Conservation (phyloP, 2,329 filamentous ascomycete species). For the Epichloe hybrida region DNA sequence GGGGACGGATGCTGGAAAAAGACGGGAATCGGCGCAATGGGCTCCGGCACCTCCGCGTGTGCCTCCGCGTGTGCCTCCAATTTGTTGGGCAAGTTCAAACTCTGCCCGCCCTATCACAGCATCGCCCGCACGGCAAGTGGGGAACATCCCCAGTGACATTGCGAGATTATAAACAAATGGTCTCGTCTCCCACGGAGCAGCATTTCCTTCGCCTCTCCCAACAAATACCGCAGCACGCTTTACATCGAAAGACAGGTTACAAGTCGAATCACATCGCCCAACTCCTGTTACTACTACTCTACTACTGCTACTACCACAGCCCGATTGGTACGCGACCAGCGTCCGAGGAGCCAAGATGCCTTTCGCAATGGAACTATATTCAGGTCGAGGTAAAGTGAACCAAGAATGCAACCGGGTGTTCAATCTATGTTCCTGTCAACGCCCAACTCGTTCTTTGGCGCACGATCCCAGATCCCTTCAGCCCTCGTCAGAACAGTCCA, state of each 20-base stretch:
- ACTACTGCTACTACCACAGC: neutral
- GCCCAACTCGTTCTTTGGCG: neutral
- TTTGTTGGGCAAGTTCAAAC: neutral
- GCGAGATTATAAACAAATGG: neutral
- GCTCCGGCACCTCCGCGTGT: too few relatives aligned
- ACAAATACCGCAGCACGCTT: neutral
- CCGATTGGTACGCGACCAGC: constrained; percentile 8
- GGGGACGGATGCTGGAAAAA: too few relatives aligned
- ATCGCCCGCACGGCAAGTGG: neutral
- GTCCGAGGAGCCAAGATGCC: constrained; percentile 13
- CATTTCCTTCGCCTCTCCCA: neutral
- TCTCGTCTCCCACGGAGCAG: neutral
- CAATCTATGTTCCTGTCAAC: constrained; percentile 9
- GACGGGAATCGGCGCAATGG: too few relatives aligned
- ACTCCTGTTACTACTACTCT: too few relatives aligned
- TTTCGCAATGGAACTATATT: constrained; percentile 21
- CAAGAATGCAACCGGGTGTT: constrained; percentile 35
- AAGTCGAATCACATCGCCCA: neutral
- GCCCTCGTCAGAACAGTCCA: too few relatives aligned
- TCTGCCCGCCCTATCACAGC: neutral
- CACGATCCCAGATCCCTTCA: too few relatives aligned
- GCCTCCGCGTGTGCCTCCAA: neutral
- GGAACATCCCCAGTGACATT: neutral
- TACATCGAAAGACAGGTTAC: too few relatives aligned
- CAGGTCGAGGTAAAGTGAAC: constrained; percentile 32